Evolutionary conservation across 176 grass and related monocot species (phyloP).

Genomic region (Triticum turgidum): DNA sequence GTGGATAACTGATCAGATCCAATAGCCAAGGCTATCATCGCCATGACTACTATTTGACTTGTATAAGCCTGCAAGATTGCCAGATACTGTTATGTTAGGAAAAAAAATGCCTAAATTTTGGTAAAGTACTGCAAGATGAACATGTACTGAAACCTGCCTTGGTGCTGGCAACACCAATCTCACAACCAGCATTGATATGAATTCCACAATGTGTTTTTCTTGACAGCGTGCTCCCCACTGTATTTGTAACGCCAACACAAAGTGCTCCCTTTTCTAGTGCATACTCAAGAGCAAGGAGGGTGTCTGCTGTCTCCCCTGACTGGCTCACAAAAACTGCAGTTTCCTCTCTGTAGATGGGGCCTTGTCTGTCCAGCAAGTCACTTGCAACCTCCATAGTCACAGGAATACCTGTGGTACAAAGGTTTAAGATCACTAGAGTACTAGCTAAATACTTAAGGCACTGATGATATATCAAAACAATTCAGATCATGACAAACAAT

Average conservation of each 20-base stretch:
- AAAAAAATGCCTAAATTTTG: not conserved
- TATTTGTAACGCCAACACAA: constrained; percentile 95
- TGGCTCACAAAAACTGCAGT: constrained; percentile 94
- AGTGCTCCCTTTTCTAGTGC: constrained; percentile 73
- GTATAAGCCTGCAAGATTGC: constrained; percentile 72
- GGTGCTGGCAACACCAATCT: constrained; percentile 95
- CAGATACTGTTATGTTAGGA: not conserved
- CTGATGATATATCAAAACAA: not conserved
- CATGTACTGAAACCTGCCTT: constrained; percentile 47
- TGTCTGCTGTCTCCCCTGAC: constrained; percentile 95
- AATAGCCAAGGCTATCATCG: constrained; percentile 93
- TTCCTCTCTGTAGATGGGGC: constrained; percentile 81
- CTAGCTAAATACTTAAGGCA: not conserved
- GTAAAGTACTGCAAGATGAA: not conserved
- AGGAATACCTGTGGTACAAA: constrained; percentile 58
- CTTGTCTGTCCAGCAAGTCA: constrained; percentile 84
- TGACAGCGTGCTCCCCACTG: constrained; percentile 83
- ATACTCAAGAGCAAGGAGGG: constrained; percentile 92
- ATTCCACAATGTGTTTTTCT: constrained; percentile 92
- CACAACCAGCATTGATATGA: constrained; percentile 96
- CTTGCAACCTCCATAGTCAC: constrained; percentile 91
- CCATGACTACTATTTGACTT: constrained; percentile 95
- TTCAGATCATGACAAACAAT: not conserved
- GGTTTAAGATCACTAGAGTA: not conserved
- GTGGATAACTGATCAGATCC: constrained; percentile 88